These are phyloP conservation scores for Debaryomyces prosopidis DNA, from an alignment of 805 yeast genomes.

Conservation along the genomic window DNA sequence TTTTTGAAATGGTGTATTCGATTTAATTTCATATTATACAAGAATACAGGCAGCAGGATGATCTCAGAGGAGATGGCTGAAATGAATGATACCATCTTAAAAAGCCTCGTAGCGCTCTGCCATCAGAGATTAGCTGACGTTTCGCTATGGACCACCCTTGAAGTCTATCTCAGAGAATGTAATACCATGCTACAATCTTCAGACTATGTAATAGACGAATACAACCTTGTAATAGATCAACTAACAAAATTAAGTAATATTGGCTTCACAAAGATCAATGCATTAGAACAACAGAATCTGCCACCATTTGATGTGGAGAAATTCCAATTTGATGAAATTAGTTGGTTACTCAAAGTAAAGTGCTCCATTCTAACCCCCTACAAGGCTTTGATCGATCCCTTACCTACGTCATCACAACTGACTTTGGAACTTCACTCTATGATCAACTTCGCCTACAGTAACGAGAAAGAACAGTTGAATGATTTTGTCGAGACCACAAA, in stretches of 20 bases:
- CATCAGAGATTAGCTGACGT: conserved; percentile 18
- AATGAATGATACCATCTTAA: conserved; percentile 2
- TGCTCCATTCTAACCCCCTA: conserved; percentile 8
- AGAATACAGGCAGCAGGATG: background rate
- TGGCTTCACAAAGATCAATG: background rate
- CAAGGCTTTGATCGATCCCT: conserved; percentile 1
- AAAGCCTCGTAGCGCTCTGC: conserved; percentile 10
- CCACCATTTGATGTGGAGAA: background rate
- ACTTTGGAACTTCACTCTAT: background rate
- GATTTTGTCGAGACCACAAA: background rate
- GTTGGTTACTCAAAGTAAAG: conserved; percentile 8
- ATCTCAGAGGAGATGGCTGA: background rate
- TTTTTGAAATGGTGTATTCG: conserved; percentile 31
- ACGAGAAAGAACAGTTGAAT: background rate
- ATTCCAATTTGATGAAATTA: conserved; percentile 1
- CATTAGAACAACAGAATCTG: background rate
- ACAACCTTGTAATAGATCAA: conserved; percentile 5
- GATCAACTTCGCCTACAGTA: background rate
- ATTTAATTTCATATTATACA: conserved; percentile 7
- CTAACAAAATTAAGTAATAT: background rate
- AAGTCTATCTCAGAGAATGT: conserved; percentile 1
- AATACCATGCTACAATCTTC: background rate
- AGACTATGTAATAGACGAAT: conserved; percentile 6
- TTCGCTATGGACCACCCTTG: conserved; percentile 23
- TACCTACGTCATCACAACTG: background rate